phyloP scores from a whole-genome alignment of 1,284 basidiomycete species.

The Heterobasidion occidentale region DNA sequence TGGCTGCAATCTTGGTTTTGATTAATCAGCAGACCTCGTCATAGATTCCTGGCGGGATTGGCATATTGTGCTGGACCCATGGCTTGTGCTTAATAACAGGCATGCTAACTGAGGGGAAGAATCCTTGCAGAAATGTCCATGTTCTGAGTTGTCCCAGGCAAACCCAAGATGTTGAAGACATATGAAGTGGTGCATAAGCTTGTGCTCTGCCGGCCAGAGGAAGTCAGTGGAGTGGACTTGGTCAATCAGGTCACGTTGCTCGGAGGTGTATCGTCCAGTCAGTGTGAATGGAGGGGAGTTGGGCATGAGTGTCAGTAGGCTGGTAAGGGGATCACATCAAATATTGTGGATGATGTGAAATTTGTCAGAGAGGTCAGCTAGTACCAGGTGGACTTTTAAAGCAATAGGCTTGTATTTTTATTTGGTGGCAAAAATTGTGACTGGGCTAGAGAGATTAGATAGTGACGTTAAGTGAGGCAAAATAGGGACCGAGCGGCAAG shows the following conservation, averaged over 20 bases:
- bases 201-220: constrained; percentile 1
- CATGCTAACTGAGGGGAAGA: not conserved
- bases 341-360: not conserved
- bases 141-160: not conserved
- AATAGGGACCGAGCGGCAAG: not conserved
- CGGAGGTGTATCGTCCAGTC: not conserved
- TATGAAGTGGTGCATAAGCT: not conserved
- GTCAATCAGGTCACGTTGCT: not conserved
- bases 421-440: not conserved
- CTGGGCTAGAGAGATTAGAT: not conserved
- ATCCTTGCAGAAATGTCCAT: not conserved
- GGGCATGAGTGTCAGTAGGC: not conserved
- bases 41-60: not conserved
- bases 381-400: not conserved
- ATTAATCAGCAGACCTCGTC: not conserved
- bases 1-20: not conserved
- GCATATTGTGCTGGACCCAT: not conserved
- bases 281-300: not conserved
- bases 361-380: not conserved
- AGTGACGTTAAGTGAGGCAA: not conserved
- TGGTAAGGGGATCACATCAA: not conserved
- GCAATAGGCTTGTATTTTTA: constrained; percentile 2
- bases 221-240: not conserved
- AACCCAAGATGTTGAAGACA: not conserved
- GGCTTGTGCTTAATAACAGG: not conserved